Conservation (phyloP, 306 rosid species). For the Castanopsis chinensis region DNA sequence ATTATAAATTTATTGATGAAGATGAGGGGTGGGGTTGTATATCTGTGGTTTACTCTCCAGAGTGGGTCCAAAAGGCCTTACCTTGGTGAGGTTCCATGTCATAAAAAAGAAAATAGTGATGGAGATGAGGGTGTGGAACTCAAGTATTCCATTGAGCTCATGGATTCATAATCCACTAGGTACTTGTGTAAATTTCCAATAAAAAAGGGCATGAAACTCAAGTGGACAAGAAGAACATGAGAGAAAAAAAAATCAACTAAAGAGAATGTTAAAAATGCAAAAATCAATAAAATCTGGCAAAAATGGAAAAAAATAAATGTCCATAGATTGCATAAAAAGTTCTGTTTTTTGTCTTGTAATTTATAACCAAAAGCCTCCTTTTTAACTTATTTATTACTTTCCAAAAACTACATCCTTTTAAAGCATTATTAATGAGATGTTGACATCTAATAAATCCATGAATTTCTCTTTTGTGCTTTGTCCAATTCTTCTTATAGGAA, state of each 20-base stretch:
- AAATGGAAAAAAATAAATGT: neutral
- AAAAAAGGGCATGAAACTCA: too few species aligned
- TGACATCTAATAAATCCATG: neutral
- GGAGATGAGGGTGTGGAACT: neutral
- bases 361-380: neutral
- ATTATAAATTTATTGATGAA: neutral
- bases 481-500: neutral
- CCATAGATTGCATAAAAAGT: neutral
- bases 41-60: too few species aligned
- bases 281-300: neutral
- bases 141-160: neutral
- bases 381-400: neutral
- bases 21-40: too few species aligned
- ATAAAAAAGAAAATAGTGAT: neutral
- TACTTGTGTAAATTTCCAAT: too few species aligned
- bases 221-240: neutral
- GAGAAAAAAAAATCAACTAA: neutral
- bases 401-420: neutral
- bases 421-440: neutral
- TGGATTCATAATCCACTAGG: too few species aligned
- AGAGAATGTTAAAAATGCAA: neutral
- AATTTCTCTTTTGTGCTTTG: neutral
- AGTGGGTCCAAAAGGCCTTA: too few species aligned
- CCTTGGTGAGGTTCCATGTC: too few species aligned
- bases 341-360: neutral